Percentiles rank a stretch among this genome's conserved stretches.
These are phyloP conservation scores for Rosa multiflora DNA, from an alignment of 306 rosid genomes.

Conservation along the genomic window DNA sequence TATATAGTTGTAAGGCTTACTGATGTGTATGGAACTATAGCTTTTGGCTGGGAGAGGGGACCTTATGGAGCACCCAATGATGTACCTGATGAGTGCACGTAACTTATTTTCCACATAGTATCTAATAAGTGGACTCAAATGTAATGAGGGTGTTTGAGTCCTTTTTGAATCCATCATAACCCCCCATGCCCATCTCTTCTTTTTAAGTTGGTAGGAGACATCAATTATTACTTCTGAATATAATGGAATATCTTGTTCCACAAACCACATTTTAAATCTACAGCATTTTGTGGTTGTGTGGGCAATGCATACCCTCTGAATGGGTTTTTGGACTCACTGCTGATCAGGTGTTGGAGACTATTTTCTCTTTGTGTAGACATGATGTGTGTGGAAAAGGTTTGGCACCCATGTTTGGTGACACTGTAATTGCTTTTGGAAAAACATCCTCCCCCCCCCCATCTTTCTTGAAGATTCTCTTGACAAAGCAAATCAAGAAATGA, in stretches of 20 bases:
- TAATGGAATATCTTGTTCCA: constrained; percentile 21
- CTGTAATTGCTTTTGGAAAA: background rate
- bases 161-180: constrained; percentile 30
- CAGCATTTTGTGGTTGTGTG: background rate
- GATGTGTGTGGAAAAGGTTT: background rate
- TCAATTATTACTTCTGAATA: constrained; percentile 27
- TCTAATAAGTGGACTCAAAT: constrained; percentile 24
- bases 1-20: background rate
- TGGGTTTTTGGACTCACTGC: constrained; percentile 8
- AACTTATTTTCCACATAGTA: constrained; percentile 22
- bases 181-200: constrained; percentile 24
- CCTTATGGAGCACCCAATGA: constrained; percentile 29
- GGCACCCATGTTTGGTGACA: background rate
- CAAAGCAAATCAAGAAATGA: background rate
- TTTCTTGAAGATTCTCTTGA: constrained; percentile 14
- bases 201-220: constrained; percentile 47
- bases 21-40: background rate
- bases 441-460: background rate
- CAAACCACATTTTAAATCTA: constrained; percentile 10
- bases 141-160: constrained; percentile 23
- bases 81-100: constrained; percentile 32
- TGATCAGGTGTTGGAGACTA: constrained; percentile 11
- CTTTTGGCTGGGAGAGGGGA: background rate
- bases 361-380: constrained; percentile 14
- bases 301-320: constrained; percentile 12